Evolutionary conservation across 1,284 basidiomycete genomes (phyloP).

Genomic region (Cutaneotrichosporon sp.): DNA sequence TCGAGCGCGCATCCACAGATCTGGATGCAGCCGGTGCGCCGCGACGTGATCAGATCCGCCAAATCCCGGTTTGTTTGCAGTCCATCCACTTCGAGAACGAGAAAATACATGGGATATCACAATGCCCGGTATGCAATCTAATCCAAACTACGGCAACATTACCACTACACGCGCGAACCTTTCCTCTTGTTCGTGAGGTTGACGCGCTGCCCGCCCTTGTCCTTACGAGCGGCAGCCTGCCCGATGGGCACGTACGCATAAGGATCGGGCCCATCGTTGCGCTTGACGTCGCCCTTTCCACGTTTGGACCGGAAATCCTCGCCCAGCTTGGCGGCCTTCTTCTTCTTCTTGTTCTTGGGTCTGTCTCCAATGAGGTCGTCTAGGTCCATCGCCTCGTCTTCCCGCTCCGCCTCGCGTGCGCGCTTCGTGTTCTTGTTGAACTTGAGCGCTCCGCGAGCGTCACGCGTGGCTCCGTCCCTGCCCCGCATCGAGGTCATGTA

Average conservation of each 20-base stretch:
- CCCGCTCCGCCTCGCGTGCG: slow-evolving; percentile 61
- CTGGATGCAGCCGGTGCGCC: too few species aligned
- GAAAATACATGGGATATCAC: slow-evolving; percentile 1
- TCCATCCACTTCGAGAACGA: not conserved
- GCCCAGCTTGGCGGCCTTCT: slow-evolving; percentile 55
- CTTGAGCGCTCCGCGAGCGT: slow-evolving; percentile 76
- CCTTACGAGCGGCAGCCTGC: slow-evolving; percentile 58
- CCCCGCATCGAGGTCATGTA: slow-evolving; percentile 73
- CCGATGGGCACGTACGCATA: slow-evolving; percentile 84
- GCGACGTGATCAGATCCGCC: too few species aligned
- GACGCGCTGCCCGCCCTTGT: slow-evolving; percentile 27
- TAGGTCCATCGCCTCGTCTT: slow-evolving; percentile 42
- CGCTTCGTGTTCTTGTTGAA: slow-evolving; percentile 98
- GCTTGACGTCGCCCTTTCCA: slow-evolving; percentile 88
- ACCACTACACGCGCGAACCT: slow-evolving; percentile 31
- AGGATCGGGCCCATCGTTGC: slow-evolving; percentile 71
- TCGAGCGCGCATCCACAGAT: too few species aligned
- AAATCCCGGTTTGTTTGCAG: too few species aligned
- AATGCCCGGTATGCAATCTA: not conserved
- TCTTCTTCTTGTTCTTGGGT: slow-evolving; percentile 51
- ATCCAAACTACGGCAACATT: too few species aligned
- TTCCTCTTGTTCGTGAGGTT: slow-evolving; percentile 49
- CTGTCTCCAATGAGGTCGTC: slow-evolving; percentile 63
- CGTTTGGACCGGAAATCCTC: slow-evolving; percentile 74
- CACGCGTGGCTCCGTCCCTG: slow-evolving; percentile 81